phyloP scores from a whole-genome alignment of 2,329 filamentous ascomycete genomes.

The Colletotrichum cordylinicola region DNA sequence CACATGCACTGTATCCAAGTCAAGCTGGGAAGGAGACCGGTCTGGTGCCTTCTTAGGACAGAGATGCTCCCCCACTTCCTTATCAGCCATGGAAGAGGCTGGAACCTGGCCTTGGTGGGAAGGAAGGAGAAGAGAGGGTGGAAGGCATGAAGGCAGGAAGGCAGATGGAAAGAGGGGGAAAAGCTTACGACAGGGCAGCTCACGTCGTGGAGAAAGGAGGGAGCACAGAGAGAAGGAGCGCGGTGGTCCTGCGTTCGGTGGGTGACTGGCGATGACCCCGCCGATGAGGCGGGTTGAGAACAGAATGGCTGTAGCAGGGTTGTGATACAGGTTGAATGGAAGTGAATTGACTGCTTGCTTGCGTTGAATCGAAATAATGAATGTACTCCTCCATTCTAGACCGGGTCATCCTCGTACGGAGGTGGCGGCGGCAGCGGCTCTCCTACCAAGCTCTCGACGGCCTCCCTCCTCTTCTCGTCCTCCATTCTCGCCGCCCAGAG shows the following conservation, averaged over 20 bases:
- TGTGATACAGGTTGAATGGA: not conserved
- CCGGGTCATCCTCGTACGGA: conserved; percentile 42
- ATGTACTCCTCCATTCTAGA: conserved; percentile 23
- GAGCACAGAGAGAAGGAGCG: not conserved
- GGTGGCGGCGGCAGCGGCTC: conserved; percentile 37
- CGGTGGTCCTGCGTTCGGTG: not conserved
- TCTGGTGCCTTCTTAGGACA: not conserved
- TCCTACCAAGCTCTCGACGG: conserved; percentile 23
- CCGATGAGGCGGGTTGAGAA: not conserved
- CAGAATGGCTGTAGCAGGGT: not conserved
- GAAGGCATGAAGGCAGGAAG: not conserved
- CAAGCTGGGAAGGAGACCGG: not conserved
- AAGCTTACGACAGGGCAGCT: not conserved
- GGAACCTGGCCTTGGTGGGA: not conserved
- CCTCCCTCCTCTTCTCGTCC: conserved; percentile 46
- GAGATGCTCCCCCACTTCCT: not conserved
- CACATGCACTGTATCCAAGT: not conserved
- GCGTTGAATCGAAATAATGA: not conserved
- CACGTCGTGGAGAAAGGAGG: not conserved
- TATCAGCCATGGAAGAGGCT: not conserved
- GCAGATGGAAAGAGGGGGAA: not conserved
- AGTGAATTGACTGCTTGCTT: not conserved
- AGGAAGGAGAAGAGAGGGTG: not conserved
- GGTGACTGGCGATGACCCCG: not conserved
- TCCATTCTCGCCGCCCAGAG: conserved; percentile 87